Evolutionary conservation across 2,329 filamentous ascomycete species (phyloP), one percentile per base, ranked within the genome.

Genomic region (Colletotrichum tanaceti): DNA sequence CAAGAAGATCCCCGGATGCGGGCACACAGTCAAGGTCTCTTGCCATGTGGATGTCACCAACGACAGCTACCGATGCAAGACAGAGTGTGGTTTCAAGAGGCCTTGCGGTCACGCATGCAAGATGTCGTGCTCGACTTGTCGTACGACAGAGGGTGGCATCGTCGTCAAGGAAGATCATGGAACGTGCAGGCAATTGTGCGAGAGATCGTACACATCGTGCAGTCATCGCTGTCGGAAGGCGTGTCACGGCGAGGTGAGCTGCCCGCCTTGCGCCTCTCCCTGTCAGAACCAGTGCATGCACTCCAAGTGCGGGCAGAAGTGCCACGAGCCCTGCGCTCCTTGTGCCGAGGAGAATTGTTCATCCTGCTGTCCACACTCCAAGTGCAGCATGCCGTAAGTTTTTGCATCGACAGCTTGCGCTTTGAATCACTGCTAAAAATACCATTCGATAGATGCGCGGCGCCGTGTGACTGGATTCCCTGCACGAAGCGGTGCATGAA

Each of bases 381-480:
- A 72, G 2, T 86, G 84, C 60, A 76, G 76, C 0, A 82, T 88
- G 81, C 87, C 87, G 3, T 93, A 47, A 58, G 64, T 39, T 41
- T 41, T 6, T 10, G 5, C 18, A 11, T 11, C 28, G 9, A 22
- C 28, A 1, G 18, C n/a, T 16, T 3, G 44, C 13, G 14, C 4
- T 28, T n/a, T 24, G 18, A 16, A 3, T 2, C 4, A 2, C 7
- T 61, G 16, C 11, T 44, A 50, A 24, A 50, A 24, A 64, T 20
- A 13, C 7, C 4, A 46, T 49, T 5, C 18, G 6, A 16, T 24
- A 62, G 58, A 49, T 68, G 91, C 70, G 88, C 89, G 0, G 90
- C 86, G 0, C 90, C 91, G 0, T 93, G 90, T 74, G 81, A 91
- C 71, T 85, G 87, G 78, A 73, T 92, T 0, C 91, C 91, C 1